Conservation (phyloP, 148 eudicot species). For the Rhododendron griersonianum region DNA sequence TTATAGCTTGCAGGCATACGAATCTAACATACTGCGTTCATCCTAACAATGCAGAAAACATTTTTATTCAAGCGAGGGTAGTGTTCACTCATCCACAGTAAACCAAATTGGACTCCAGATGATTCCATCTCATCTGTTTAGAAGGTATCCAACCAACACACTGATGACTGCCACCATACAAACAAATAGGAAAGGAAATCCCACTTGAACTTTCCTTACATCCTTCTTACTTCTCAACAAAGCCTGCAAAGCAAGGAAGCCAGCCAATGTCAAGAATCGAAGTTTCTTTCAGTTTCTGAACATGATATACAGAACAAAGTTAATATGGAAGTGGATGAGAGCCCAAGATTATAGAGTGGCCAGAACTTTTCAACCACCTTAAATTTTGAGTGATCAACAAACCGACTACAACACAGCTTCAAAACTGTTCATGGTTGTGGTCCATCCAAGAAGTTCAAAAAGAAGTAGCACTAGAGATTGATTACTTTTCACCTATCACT, state of each 20-base stretch:
- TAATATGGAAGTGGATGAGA: neutral
- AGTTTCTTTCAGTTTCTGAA: too few relatives aligned
- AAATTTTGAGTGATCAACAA: neutral
- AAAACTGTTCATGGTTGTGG: neutral
- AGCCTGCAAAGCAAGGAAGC: conserved; percentile 38
- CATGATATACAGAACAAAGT: neutral
- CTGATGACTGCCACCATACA: conserved; percentile 70
- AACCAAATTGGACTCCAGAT: neutral
- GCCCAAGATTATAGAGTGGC: neutral
- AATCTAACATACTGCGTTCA: too few relatives aligned
- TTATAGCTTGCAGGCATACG: neutral
- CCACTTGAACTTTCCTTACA: conserved; percentile 52
- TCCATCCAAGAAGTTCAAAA: neutral
- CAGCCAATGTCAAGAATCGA: neutral
- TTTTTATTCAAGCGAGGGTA: too few relatives aligned
- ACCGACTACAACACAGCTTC: neutral
- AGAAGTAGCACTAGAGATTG: neutral
- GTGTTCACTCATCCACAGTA: too few relatives aligned
- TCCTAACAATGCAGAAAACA: too few relatives aligned
- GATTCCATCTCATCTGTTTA: conserved; percentile 16
- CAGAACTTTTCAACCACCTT: neutral
- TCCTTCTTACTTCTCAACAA: conserved; percentile 33
- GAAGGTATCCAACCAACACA: conserved; percentile 48
- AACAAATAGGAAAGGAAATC: conserved; percentile 75
- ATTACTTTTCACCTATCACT: neutral